Evolutionary conservation across 2,329 filamentous ascomycete species (phyloP).

Genomic region (Trichoderma polysporum): DNA sequence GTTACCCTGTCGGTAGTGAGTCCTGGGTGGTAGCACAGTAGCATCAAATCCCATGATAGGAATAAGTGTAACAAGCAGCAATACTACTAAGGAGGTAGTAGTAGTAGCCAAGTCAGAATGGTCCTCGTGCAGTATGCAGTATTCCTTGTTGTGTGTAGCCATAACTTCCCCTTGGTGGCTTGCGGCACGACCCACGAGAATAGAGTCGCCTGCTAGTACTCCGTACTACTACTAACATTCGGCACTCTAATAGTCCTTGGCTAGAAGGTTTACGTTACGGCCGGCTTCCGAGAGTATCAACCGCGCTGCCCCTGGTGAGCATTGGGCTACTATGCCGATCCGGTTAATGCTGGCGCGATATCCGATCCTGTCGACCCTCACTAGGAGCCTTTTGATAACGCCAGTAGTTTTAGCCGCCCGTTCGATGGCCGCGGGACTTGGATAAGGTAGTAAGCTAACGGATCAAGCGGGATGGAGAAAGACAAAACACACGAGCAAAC

Average conservation of each 20-base stretch:
- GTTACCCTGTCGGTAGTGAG: not conserved
- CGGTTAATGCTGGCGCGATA: conserved; percentile 5
- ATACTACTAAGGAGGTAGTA: too few species aligned
- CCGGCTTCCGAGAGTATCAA: conserved; percentile 10
- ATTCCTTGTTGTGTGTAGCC: not conserved
- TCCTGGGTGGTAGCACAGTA: too few species aligned
- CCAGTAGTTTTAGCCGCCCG: not conserved
- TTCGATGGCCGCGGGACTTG: not conserved
- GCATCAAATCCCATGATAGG: not conserved
- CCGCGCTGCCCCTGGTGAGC: not conserved
- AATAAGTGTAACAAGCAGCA: not conserved
- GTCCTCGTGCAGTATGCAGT: not conserved
- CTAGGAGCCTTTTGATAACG: not conserved
- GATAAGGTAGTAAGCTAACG: not conserved
- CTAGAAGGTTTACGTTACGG: conserved; percentile 9
- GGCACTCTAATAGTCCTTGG: not conserved
- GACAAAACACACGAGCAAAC: not conserved
- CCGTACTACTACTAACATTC: not conserved
- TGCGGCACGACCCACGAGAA: not conserved
- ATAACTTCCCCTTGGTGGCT: not conserved
- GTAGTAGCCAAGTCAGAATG: not conserved
- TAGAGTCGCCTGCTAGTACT: not conserved
- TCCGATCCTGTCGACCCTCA: not conserved
- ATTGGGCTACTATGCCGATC: not conserved
- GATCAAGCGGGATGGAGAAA: not conserved